Percentiles rank a stretch among this genome's conserved stretches.
Evolutionary conservation across 495 filamentous ascomycete genomes (phyloP).

Genomic region (Penicillium crystallinum): DNA sequence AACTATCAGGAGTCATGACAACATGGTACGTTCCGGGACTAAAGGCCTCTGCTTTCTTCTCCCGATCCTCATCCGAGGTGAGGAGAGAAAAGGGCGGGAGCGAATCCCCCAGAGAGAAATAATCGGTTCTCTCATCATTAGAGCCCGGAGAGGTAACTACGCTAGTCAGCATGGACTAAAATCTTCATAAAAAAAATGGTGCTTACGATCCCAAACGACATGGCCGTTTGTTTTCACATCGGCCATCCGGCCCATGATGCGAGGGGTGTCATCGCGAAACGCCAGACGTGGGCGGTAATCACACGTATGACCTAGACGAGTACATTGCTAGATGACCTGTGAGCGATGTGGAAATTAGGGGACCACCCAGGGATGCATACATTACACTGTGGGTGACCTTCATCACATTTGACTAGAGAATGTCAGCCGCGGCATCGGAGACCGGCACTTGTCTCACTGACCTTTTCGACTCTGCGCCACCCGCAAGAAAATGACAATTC

Average conservation of each 20-base stretch:
- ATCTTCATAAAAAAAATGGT: not conserved
- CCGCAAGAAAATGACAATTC: slow-evolving; percentile 11
- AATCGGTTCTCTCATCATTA: slow-evolving; percentile 21
- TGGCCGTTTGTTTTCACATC: slow-evolving; percentile 46
- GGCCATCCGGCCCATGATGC: slow-evolving; percentile 51
- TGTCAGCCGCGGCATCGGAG: slow-evolving; percentile 11
- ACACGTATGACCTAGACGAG: slow-evolving; percentile 50
- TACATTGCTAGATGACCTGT: slow-evolving; percentile 43
- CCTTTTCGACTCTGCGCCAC: slow-evolving; percentile 46
- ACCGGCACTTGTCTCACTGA: slow-evolving; percentile 18
- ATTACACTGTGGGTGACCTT: slow-evolving; percentile 49
- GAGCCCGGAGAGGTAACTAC: slow-evolving; percentile 25
- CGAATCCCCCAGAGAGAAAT: slow-evolving; percentile 30
- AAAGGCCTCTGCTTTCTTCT: slow-evolving; percentile 50
- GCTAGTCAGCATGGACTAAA: slow-evolving; percentile 3
- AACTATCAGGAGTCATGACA: slow-evolving; percentile 51
- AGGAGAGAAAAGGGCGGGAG: slow-evolving; percentile 51
- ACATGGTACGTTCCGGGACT: slow-evolving; percentile 55
- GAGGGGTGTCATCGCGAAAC: slow-evolving; percentile 52
- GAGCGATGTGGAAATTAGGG: slow-evolving; percentile 2
- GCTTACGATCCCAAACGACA: slow-evolving; percentile 52
- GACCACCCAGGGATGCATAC: slow-evolving; percentile 25
- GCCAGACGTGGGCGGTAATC: slow-evolving; percentile 53
- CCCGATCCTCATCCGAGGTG: slow-evolving; percentile 57
- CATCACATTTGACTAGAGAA: slow-evolving; percentile 47